phyloP scores from a whole-genome alignment of 108 stramenopile species.

The Cyclostephanos tholiformis region DNA sequence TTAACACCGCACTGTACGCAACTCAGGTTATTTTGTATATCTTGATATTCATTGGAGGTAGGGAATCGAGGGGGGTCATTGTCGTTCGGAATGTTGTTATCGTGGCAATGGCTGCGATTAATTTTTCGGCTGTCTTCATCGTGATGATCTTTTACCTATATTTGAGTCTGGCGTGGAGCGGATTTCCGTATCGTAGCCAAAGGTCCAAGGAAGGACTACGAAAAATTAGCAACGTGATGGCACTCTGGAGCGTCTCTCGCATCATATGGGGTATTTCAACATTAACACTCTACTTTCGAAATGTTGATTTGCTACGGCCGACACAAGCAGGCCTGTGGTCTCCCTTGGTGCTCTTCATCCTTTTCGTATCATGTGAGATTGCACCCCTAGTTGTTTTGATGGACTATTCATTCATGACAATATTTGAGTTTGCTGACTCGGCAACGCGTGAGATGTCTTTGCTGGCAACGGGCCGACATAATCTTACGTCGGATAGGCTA shows the following conservation, averaged over 20 bases:
- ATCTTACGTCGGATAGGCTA: not conserved
- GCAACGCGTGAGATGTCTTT: slow-evolving; percentile 41
- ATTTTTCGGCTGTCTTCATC: slow-evolving; percentile 73
- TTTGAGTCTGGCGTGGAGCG: slow-evolving; percentile 73
- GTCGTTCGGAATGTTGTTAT: slow-evolving; percentile 66
- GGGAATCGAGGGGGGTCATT: slow-evolving; percentile 31
- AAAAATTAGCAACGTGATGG: slow-evolving; percentile 57
- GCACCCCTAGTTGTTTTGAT: slow-evolving; percentile 65
- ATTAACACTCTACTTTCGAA: slow-evolving; percentile 53
- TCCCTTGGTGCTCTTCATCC: slow-evolving; percentile 55
- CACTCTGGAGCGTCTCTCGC: slow-evolving; percentile 57
- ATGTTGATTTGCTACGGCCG: slow-evolving; percentile 63
- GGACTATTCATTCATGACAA: slow-evolving; percentile 65
- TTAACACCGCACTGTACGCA: slow-evolving; percentile 78
- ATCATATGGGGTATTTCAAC: slow-evolving; percentile 68
- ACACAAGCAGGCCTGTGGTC: slow-evolving; percentile 63
- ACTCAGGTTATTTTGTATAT: slow-evolving; percentile 79
- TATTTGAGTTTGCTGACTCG: slow-evolving; percentile 41
- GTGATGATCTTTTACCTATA: slow-evolving; percentile 72
- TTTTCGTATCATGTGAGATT: slow-evolving; percentile 71
- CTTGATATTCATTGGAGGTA: slow-evolving; percentile 69
- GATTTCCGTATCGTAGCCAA: slow-evolving; percentile 59
- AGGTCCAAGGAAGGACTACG: slow-evolving; percentile 39
- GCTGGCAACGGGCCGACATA: slow-evolving; percentile 28
- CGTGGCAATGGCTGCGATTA: slow-evolving; percentile 75